A percentile compares a stretch with the other conserved stretches of the same genome.
Conservation (phyloP, 2,329 filamentous ascomycete genomes). For the Raffaelea albimanens region DNA sequence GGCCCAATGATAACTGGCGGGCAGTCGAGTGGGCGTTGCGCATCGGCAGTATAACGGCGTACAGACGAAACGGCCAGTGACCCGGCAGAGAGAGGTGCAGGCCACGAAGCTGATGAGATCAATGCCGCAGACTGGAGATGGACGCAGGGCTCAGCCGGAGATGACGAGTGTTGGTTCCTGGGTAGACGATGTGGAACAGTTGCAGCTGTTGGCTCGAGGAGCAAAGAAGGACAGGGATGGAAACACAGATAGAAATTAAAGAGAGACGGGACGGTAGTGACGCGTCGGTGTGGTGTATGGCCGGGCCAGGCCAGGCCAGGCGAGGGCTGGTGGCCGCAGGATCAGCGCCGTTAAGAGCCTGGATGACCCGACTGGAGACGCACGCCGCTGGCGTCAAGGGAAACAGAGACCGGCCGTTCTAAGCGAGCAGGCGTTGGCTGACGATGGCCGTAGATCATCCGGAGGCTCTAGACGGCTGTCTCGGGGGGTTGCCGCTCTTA, state of each 20-base stretch:
- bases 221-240: not conserved
- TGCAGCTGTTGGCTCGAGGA: too few relatives aligned
- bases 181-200: not conserved
- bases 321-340: not conserved
- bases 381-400: not conserved
- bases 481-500: too few relatives aligned
- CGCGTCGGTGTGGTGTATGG: too few relatives aligned
- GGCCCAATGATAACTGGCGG: too few relatives aligned
- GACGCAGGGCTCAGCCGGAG: too few relatives aligned
- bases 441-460: too few relatives aligned
- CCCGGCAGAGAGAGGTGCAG: not conserved
- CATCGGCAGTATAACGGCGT: conserved; percentile 12
- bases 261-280: not conserved
- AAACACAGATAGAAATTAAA: not conserved
- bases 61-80: conserved; percentile 4
- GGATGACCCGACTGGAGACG: not conserved
- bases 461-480: too few relatives aligned
- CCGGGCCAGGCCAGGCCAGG: too few relatives aligned
- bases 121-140: not conserved
- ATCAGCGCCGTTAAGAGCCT: not conserved
- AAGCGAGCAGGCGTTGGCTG: too few relatives aligned
- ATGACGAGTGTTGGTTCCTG: too few relatives aligned
- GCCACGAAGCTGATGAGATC: not conserved
- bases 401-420: not conserved
- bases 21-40: conserved; percentile 2